A percentile compares a stretch with the other conserved stretches of the same genome.
Conservation (phyloP, 768 basidiomycete genomes). For the Tricholoma sp. region DNA sequence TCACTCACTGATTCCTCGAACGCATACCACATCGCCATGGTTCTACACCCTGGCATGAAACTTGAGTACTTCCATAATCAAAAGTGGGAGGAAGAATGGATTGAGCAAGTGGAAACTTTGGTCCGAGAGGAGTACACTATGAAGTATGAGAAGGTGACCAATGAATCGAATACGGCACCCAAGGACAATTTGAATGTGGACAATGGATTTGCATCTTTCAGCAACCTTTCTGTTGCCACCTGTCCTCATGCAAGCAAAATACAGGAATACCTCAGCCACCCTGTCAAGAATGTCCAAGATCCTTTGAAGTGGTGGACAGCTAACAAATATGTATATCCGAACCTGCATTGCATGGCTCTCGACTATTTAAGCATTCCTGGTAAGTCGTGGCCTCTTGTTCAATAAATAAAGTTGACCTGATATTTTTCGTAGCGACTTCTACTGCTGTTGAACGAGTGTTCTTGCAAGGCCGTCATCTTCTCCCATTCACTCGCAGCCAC, state of each 20-base stretch:
- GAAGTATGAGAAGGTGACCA: not conserved
- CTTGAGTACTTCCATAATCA: constrained; percentile 15
- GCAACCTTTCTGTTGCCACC: not conserved
- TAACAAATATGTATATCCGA: constrained; percentile 14
- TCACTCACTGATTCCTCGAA: constrained; percentile 18
- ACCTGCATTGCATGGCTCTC: constrained; percentile 24
- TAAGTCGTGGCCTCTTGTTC: constrained; percentile 5
- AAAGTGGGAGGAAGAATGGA: constrained; percentile 19
- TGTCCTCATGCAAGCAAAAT: constrained; percentile 16
- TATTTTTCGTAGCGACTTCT: not conserved
- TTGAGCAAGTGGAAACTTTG: constrained; percentile 12
- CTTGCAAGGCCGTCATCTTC: constrained; percentile 2
- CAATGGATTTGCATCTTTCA: not conserved
- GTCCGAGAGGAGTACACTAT: not conserved
- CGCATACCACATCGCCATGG: constrained; percentile 24
- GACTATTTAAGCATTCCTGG: constrained; percentile 21
- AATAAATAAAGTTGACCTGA: not conserved
- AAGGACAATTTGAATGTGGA: not conserved
- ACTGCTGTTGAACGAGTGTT: constrained; percentile 3
- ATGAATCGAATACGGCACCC: not conserved
- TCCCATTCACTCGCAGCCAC: not conserved
- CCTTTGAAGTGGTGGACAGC: constrained; percentile 24
- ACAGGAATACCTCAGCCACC: constrained; percentile 20
- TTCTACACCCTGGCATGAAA: constrained; percentile 29
- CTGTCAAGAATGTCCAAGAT: constrained; percentile 17